Conservation (phyloP, 2,329 filamentous ascomycete species). For the Orbilia quercus region DNA sequence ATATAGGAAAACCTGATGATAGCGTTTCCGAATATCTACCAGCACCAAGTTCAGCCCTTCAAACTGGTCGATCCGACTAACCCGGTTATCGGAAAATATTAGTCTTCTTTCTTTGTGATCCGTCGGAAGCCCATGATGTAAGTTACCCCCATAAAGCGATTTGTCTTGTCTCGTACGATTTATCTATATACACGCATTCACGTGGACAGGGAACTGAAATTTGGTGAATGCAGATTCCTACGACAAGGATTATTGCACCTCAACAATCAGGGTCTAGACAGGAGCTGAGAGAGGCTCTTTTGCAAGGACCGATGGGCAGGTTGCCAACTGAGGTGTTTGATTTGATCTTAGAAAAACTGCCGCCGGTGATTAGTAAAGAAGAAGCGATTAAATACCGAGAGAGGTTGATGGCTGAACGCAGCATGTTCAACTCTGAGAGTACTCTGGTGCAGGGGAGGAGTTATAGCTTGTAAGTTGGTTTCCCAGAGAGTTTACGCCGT, state of each 20-base stretch:
- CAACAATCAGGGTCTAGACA: constrained; percentile 17
- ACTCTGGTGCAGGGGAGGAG: constrained; percentile 8
- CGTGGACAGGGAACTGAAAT: not conserved
- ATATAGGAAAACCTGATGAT: constrained; percentile 66
- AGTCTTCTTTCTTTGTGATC: constrained; percentile 73
- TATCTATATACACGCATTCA: no score
- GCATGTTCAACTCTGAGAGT: constrained; percentile 20
- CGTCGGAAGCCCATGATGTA: constrained; percentile 57
- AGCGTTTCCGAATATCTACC: constrained; percentile 69
- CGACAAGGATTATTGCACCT: constrained; percentile 23
- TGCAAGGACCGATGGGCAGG: constrained; percentile 5
- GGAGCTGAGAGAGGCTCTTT: not conserved
- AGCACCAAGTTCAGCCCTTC: constrained; percentile 69
- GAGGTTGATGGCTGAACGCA: constrained; percentile 64
- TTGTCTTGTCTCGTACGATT: no score
- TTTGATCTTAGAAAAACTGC: constrained; percentile 51
- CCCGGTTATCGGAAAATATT: constrained; percentile 71
- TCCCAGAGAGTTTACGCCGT: not conserved
- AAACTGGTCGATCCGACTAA: constrained; percentile 66
- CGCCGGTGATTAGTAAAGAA: constrained; percentile 61
- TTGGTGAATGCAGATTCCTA: constrained; percentile 18
- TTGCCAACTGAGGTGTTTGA: constrained; percentile 55
- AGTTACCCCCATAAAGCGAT: not conserved
- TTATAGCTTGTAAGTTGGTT: constrained; percentile 14
- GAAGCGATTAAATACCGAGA: constrained; percentile 63